A percentile compares a stretch with the other conserved stretches of the same genome.
Evolutionary conservation across 331 rosid species (phyloP).

Genomic region (Prunus yedoensis): DNA sequence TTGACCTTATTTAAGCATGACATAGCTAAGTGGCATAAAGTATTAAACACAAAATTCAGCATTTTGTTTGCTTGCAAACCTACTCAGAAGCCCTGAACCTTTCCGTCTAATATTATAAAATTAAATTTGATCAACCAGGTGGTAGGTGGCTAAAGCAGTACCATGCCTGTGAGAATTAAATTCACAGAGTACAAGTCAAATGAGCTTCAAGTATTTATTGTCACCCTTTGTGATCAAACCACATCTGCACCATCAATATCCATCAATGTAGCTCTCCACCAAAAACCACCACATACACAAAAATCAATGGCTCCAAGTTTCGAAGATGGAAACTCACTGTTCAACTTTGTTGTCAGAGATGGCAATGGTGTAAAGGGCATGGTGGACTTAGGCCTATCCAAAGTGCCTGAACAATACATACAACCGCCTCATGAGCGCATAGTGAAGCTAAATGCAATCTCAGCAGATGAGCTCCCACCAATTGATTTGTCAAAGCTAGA

Average conservation of each 20-base stretch:
- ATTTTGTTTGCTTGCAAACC: not conserved
- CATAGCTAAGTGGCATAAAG: too few species aligned
- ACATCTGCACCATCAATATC: not conserved
- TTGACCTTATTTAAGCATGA: too few species aligned
- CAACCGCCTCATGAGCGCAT: constrained; percentile 54
- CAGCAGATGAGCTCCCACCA: constrained; percentile 22
- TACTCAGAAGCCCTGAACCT: not conserved
- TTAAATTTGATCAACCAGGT: not conserved
- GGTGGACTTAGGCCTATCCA: constrained; percentile 47
- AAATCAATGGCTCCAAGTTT: constrained; percentile 31
- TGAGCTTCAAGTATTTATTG: not conserved
- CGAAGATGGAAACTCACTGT: constrained; percentile 34
- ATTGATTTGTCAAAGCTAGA: constrained; percentile 53
- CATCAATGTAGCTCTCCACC: not conserved
- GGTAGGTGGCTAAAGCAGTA: not conserved
- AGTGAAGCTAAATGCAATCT: constrained; percentile 19
- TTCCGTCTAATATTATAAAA: not conserved
- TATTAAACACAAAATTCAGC: not conserved
- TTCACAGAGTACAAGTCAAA: not conserved
- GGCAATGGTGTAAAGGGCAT: constrained; percentile 71
- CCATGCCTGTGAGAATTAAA: not conserved
- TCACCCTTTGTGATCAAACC: not conserved
- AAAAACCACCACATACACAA: not conserved
- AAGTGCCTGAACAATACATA: constrained; percentile 56
- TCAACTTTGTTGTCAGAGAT: constrained; percentile 50